Evolutionary conservation across 176 grass and related monocot species (phyloP).

Genomic region (Eleusine coracana): DNA sequence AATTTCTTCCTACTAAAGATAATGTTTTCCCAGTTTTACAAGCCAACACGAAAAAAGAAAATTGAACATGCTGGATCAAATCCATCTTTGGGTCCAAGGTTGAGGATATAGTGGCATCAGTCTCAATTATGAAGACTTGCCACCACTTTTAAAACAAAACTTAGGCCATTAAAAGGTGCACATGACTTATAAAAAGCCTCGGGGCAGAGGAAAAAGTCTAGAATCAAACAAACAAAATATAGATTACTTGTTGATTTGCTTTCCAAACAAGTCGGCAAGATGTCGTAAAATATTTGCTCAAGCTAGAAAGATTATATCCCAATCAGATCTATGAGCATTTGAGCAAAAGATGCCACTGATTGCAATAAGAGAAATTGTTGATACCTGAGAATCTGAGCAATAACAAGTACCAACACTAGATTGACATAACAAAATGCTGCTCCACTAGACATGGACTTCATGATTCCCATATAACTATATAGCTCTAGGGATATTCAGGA

Average conservation of each 20-base stretch:
- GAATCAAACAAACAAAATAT: not conserved
- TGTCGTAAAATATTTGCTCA: not conserved
- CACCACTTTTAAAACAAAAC: no score
- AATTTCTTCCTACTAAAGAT: not conserved
- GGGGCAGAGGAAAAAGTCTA: not conserved
- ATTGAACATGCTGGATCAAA: not conserved
- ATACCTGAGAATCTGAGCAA: not conserved
- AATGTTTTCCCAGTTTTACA: not conserved
- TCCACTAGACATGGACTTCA: not conserved
- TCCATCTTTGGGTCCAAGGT: conserved; percentile 10
- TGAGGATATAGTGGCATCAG: not conserved
- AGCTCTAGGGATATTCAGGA: not conserved
- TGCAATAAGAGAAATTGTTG: not conserved
- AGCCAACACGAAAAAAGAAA: not conserved
- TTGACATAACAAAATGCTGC: not conserved
- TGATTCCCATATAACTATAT: not conserved
- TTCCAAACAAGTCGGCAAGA: not conserved
- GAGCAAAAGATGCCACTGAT: not conserved
- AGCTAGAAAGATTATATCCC: not conserved
- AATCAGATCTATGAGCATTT: not conserved
- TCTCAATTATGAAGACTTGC: no score
- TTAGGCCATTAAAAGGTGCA: no score
- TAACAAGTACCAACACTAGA: not conserved
- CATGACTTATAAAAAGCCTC: not conserved
- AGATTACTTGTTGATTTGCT: not conserved